Conservation (phyloP, 495 filamentous ascomycete genomes). For the Hypoxylon fragiforme region DNA sequence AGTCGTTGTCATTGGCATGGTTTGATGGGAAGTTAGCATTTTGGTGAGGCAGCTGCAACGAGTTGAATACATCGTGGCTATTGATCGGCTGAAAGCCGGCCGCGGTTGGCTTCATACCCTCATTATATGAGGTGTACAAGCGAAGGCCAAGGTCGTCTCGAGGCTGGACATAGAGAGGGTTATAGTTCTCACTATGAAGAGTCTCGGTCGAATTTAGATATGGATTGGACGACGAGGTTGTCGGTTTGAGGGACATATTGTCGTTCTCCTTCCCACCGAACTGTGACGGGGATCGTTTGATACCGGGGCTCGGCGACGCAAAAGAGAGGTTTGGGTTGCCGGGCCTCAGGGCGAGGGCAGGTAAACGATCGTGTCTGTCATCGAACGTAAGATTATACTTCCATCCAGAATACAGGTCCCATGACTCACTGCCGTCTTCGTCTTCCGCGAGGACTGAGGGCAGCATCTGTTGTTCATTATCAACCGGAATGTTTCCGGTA, state of each 20-base stretch:
- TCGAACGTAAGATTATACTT: slow-evolving; percentile 12
- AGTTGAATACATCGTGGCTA: slow-evolving; percentile 18
- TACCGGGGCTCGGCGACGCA: slow-evolving; percentile 14
- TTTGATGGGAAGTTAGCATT: slow-evolving; percentile 3
- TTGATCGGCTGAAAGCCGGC: slow-evolving; percentile 38
- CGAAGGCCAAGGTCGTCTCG: slow-evolving; percentile 40
- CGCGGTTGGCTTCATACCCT: slow-evolving; percentile 35
- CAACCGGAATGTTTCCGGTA: slow-evolving; percentile 24
- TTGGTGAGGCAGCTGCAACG: slow-evolving; percentile 30
- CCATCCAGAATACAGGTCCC: not conserved
- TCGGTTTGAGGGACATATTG: slow-evolving; percentile 19
- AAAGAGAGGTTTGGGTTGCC: slow-evolving; percentile 37
- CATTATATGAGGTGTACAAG: slow-evolving; percentile 36
- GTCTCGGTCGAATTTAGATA: slow-evolving; percentile 41
- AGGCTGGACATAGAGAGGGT: slow-evolving; percentile 48
- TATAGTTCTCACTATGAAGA: slow-evolving; percentile 40
- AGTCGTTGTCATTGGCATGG: slow-evolving; percentile 7
- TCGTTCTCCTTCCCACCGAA: slow-evolving; percentile 30
- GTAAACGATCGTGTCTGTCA: slow-evolving; percentile 31
- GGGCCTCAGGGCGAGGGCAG: slow-evolving; percentile 32
- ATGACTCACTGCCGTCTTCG: slow-evolving; percentile 37
- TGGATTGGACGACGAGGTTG: slow-evolving; percentile 27
- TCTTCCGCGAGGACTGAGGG: slow-evolving; percentile 7
- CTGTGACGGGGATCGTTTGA: slow-evolving; percentile 23
- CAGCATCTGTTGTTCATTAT: slow-evolving; percentile 23